phyloP scores from a whole-genome alignment of 2,329 filamentous ascomycete species.

The Paecilomyces niveus region DNA sequence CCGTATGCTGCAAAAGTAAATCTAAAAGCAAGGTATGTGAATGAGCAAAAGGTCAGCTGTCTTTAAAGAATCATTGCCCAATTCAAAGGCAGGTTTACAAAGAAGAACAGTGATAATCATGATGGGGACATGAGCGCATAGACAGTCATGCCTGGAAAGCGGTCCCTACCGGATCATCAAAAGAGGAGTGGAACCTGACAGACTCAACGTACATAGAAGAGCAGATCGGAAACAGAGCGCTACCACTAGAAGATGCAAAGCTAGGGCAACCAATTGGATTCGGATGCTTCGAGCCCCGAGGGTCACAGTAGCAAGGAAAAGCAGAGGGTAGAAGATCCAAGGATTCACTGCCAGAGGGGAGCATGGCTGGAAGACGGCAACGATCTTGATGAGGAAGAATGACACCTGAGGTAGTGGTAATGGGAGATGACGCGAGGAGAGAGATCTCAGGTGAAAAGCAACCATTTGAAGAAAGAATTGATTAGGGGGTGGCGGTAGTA shows the following conservation, averaged over 20 bases:
- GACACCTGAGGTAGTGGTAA: slow-evolving; percentile 45
- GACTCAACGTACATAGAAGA: slow-evolving; percentile 23
- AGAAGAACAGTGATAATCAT: background rate
- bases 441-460: slow-evolving; percentile 17
- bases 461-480: slow-evolving; percentile 20
- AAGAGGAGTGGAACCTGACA: background rate
- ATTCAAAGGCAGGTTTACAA: background rate
- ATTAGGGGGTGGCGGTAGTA: slow-evolving; percentile 36
- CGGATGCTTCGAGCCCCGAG: slow-evolving; percentile 31
- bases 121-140: background rate
- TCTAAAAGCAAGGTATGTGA: background rate
- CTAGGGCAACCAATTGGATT: slow-evolving; percentile 35
- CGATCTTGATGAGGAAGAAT: slow-evolving; percentile 63
- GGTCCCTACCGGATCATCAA: background rate
- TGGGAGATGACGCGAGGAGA: slow-evolving; percentile 23
- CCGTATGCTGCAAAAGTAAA: background rate
- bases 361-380: slow-evolving; percentile 60
- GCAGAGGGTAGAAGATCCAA: slow-evolving; percentile 58
- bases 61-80: background rate
- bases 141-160: background rate
- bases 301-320: slow-evolving; percentile 63
- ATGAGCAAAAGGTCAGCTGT: background rate
- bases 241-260: slow-evolving; percentile 43
- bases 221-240: slow-evolving; percentile 31
- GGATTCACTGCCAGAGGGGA: slow-evolving; percentile 62